Evolutionary conservation across 176 grass and related monocot species (phyloP), one percentile per base, ranked within the genome.

Genomic region (Neostapfia colusana): DNA sequence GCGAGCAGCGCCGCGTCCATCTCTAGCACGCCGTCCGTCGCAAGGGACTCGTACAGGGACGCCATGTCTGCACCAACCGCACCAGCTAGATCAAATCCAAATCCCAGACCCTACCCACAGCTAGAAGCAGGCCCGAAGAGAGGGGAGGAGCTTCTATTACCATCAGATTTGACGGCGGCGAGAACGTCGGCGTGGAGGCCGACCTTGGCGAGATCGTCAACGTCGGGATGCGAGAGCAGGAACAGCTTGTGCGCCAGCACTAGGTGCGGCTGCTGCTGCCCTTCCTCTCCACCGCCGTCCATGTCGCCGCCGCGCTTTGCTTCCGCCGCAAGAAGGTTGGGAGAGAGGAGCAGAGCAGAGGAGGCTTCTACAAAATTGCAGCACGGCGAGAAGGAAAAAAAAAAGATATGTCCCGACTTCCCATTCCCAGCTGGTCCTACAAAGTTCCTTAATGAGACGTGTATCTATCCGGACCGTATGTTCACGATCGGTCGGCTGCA

Each of bases 201-300:
- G 82, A 99, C 95, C 89, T 90, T 99, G 73, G 90, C 83, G 77
- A 90, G 90, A 80, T 99, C 95, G 46, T 90, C 95, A 17, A 95
- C 81, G 65, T 99, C 95, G 0, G 87, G 63, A 25, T 85, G 95
- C 40, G 95, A 81, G 26, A 99, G 85, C 6, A 95, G 89, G 74
- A 99, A 99, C 65, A 95, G 85, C 83, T 92, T 99, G 89, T 95
- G 70, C 49, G 89, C 87, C 65, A 99, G 81, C 15, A 83, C 57
- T 73, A 99, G 89, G 72, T 95, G 95, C 69, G 89, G 85, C 45
- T 90, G 89, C 87, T 92, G 85, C 69, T 88, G 90, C 58, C 87
- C 92, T 56, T 90, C 77, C 65, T 89, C 71, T 12, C 86, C 89
- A 69, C 74, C 83, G 49, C 72, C 76, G 66, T 85, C 85, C 79